phyloP scores from a whole-genome alignment of 208 protist species.

The Cochliopodium minus region DNA sequence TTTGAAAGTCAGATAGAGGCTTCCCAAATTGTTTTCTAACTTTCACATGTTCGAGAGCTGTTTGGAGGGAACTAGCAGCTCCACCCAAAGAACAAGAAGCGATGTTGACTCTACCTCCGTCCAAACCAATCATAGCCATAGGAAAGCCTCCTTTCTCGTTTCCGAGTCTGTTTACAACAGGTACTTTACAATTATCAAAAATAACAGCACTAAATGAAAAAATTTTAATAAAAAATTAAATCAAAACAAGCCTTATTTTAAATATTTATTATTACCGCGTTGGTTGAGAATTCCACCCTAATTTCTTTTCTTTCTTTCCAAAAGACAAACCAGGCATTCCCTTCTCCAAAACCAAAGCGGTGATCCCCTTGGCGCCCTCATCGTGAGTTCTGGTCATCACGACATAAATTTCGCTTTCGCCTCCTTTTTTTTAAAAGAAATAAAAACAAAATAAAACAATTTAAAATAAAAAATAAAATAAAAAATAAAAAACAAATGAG shows the following conservation, averaged over 20 bases:
- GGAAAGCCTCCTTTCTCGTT: constrained; percentile 45
- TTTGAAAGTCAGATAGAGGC: constrained; percentile 25
- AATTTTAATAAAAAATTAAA: neutral
- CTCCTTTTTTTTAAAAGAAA: neutral
- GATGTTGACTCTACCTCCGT: constrained; percentile 59
- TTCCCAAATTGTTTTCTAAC: constrained; percentile 41
- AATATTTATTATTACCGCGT: neutral
- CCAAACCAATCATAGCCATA: constrained; percentile 52
- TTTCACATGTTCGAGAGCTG: constrained; percentile 29
- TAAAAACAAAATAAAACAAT: neutral
- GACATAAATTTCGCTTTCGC: neutral
- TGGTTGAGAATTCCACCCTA: constrained; percentile 51
- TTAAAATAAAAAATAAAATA: neutral
- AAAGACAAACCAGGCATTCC: constrained; percentile 37
- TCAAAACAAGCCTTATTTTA: constrained; percentile 23
- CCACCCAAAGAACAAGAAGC: constrained; percentile 41
- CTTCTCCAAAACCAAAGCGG: constrained; percentile 42
- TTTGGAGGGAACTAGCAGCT: constrained; percentile 29
- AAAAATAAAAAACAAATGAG: constrained; percentile 27
- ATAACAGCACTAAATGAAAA: constrained; percentile 1
- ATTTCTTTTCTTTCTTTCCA: constrained; percentile 43
- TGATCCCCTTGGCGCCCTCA: constrained; percentile 35
- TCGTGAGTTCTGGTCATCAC: constrained; percentile 15
- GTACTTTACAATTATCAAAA: constrained; percentile 36
- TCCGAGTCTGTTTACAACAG: constrained; percentile 34